A percentile compares a stretch with the other conserved stretches of the same genome.
These are phyloP conservation scores for Podila epigama DNA, from an alignment of 192 early-diverging fungal species.

Conservation along the genomic window DNA sequence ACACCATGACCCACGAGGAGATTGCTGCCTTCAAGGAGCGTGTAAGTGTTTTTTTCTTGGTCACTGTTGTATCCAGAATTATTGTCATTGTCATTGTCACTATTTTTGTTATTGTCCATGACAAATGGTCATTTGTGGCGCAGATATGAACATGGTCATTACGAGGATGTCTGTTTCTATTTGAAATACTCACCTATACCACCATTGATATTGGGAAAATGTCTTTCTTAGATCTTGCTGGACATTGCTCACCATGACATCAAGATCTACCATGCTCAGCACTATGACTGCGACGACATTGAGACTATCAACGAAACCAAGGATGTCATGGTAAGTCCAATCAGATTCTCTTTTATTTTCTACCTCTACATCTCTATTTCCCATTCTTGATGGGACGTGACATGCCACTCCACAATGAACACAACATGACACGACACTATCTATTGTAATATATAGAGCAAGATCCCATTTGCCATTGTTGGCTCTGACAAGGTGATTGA, in stretches of 20 bases:
- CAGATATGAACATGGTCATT: no score
- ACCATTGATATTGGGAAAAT: no score
- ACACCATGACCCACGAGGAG: constrained; percentile 88
- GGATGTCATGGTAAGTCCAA: constrained; percentile 70
- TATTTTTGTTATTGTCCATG: not conserved
- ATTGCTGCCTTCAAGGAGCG: constrained; percentile 84
- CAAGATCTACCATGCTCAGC: constrained; percentile 85
- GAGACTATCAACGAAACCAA: constrained; percentile 85
- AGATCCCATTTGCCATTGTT: constrained; percentile 97
- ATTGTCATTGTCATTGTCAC: not conserved
- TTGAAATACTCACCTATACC: no score
- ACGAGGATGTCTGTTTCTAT: no score
- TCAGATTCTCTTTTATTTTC: not conserved
- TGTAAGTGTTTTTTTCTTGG: constrained; percentile 42
- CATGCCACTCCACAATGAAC: no score
- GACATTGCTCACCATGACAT: constrained; percentile 87
- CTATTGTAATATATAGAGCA: constrained; percentile 59
- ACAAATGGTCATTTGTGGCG: no score
- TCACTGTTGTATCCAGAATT: not conserved
- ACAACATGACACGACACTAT: not conserved
- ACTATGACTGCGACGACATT: constrained; percentile 84
- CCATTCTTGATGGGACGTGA: no score
- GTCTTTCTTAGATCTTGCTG: constrained; percentile 63
- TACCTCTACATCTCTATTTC: no score
- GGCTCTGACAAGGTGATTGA: constrained; percentile 91